A percentile compares a stretch with the other conserved stretches of the same genome.
Conservation (phyloP, 768 basidiomycete species). For the Rhizopogon roseolus region DNA sequence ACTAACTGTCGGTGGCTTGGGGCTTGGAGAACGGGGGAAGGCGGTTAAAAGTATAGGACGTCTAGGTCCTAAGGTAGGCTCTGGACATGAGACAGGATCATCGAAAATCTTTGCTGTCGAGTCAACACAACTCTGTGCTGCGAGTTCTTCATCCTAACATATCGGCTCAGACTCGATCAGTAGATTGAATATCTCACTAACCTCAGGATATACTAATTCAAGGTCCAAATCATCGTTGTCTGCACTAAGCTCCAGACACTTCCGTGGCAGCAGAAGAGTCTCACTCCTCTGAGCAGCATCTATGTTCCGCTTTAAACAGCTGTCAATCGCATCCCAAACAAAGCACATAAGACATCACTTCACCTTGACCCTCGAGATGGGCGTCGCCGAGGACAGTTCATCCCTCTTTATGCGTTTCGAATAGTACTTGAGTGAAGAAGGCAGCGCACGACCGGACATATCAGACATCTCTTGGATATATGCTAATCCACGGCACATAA, state of each 20-base stretch:
- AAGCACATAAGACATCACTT: no score
- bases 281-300: background rate
- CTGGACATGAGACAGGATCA: background rate
- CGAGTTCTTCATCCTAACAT: background rate
- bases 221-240: conserved; percentile 6
- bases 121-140: background rate
- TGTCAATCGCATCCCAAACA: background rate
- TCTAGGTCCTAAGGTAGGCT: no score
- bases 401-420: background rate
- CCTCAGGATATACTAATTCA: conserved; percentile 20
- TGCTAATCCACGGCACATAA: background rate
- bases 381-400: background rate
- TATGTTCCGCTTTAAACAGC: background rate
- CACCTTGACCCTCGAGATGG: background rate
- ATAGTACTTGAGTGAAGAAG: background rate
- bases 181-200: background rate
- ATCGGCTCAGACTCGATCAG: background rate
- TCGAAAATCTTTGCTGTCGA: background rate
- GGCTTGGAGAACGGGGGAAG: background rate
- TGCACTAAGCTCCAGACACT: background rate
- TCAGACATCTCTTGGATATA: background rate
- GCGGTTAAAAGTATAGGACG: background rate
- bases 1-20: background rate
- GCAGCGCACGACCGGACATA: background rate
- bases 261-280: background rate